phyloP scores from a whole-genome alignment of 176 grass and related monocot genomes.

The Juncus effusus region DNA sequence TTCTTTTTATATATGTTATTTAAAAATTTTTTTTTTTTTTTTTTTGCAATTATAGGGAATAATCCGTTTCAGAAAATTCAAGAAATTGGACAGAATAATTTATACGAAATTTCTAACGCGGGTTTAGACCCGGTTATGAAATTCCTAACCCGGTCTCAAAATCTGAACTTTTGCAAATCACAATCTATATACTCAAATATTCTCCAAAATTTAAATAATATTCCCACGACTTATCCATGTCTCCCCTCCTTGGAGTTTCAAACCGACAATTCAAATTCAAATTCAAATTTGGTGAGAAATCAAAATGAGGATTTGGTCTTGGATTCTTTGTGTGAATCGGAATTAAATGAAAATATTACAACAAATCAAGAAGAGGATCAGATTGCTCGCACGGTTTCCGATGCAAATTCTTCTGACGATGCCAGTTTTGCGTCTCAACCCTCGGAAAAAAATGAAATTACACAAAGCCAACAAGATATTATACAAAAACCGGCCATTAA shows the following conservation, averaged over 20 bases:
- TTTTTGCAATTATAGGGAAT: constrained; percentile 38
- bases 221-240: constrained; percentile 23
- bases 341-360: neutral
- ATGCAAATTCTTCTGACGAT: constrained; percentile 12
- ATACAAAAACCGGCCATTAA: constrained; percentile 3
- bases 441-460: constrained; percentile 14
- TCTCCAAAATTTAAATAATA: constrained; percentile 62
- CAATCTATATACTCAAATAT: constrained; percentile 67
- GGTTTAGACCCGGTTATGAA: constrained; percentile 57
- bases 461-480: neutral
- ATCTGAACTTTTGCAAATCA: constrained; percentile 30
- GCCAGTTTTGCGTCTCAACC: constrained; percentile 12
- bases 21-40: constrained; percentile 5
- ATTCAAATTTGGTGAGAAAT: constrained; percentile 21
- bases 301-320: constrained; percentile 10
- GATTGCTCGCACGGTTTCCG: constrained; percentile 19
- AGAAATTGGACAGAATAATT: constrained; percentile 37
- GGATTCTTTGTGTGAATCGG: neutral
- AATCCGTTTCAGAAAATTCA: constrained; percentile 37
- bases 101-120: constrained; percentile 35
- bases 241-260: constrained; percentile 15
- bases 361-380: neutral
- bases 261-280: constrained; percentile 40
- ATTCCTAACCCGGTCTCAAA: constrained; percentile 54
- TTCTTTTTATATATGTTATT: neutral